Percentiles rank a stretch among this genome's conserved stretches.
Conservation (phyloP, 306 rosid species). For the Lotus japonicus region DNA sequence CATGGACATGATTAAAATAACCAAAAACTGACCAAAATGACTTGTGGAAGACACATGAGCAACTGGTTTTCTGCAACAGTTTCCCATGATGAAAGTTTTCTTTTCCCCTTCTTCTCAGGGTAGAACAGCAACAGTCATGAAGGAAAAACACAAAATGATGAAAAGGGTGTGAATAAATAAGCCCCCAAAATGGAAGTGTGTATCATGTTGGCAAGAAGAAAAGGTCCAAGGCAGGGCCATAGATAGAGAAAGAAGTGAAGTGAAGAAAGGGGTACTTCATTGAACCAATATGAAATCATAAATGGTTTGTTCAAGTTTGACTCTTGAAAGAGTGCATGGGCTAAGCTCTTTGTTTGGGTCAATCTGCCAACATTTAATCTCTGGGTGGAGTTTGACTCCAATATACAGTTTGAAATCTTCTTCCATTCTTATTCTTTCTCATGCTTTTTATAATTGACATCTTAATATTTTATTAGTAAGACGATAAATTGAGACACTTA, state of each 20-base stretch:
- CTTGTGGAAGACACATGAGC: conserved; percentile 65
- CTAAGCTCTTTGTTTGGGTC: too few relatives aligned
- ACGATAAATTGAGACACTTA: too few relatives aligned
- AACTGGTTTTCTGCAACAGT: conserved; percentile 44
- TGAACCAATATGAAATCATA: too few relatives aligned
- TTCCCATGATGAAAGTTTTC: conserved; percentile 51
- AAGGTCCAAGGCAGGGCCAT: background rate
- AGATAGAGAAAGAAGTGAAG: background rate
- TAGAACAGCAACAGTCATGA: background rate
- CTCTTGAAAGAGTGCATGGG: too few relatives aligned
- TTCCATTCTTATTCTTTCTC: too few relatives aligned
- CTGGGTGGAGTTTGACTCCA: too few relatives aligned
- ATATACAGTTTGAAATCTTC: too few relatives aligned
- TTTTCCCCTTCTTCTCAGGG: background rate
- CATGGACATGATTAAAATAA: background rate
- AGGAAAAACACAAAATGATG: background rate
- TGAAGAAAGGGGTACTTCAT: background rate
- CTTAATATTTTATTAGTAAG: too few relatives aligned
- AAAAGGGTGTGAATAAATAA: background rate
- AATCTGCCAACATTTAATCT: too few relatives aligned
- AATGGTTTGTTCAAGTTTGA: too few relatives aligned
- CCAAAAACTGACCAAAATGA: conserved; percentile 33
- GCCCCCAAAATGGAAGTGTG: background rate
- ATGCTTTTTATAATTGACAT: too few relatives aligned
- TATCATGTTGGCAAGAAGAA: background rate